Base-by-base conservation (phyloP, 164 flowering plant genomes). In the Magnolia sinica region DNA sequence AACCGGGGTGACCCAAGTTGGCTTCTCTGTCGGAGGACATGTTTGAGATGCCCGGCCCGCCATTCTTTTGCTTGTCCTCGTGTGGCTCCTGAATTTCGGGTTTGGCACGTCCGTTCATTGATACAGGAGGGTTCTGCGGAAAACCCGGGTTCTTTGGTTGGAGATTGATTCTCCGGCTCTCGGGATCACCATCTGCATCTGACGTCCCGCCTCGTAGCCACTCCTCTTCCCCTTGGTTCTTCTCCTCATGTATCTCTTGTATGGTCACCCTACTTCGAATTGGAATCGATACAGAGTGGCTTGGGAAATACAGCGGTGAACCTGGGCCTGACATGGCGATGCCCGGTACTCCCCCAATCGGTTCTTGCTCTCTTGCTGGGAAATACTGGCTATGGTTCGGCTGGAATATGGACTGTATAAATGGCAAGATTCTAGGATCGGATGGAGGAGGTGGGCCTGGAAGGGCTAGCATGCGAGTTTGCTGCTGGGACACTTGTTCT, bases 211-310 rank as follows among this genome's bases (percentile, higher is more conserved):
- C 52, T 50, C 24, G 79, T 65, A 71, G 51, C 74, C 78, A 71
- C 8, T 71, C 74, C 10, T 78, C 80, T 51, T 78, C 79, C 14
- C 20, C 71, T 73, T 59, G 76, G 45, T 75, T 52, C 79, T 78
- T 87, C 76, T 87, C 90, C 68, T 84, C 89, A 20, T 83, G 81
- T 78, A 87, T 83, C 83, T 88, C 92, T 71, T 84, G 88, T 81
- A 87, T 83, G 24, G 83, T 81, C 52, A 85, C 85, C 72, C 80
- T 75, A 55, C 76, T 78, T 74, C 77, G 77, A 58, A 72, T 51
- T 58, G 77, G 72, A 27, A 74, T 66, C 0, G 86, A 74, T 8
- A 77, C 70, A 11, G 77, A n/a, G 13, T 67, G 59, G 64, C 80
- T 75, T 27, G 87, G 78, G 67, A 87, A 71, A 72, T 65, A 80